Evolutionary conservation across 495 filamentous ascomycete species (phyloP), one percentile per base, ranked within the genome.

Genomic region (Hypomontagnella submonticulosa): DNA sequence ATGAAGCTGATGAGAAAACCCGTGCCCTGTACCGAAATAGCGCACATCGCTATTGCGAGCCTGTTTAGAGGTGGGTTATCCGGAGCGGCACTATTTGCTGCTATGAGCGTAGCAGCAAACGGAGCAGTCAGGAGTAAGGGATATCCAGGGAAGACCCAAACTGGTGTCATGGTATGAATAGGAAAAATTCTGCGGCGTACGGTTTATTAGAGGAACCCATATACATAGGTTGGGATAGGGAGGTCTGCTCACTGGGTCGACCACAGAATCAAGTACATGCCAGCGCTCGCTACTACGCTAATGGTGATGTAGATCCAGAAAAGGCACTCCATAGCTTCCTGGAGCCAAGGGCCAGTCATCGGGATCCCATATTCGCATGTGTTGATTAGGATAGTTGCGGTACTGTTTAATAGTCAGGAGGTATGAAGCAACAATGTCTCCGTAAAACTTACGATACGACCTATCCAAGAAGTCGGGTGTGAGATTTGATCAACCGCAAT

Each of bases 81-180:
- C 63, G 57, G 62, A 5, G 71, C 48, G 53, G 51, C 46, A 16
- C 57, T 46, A 11, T 81, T 73, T 32, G 83, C 79, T 12, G 76
- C 71, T 71, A 88, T 84, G 11, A 96, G 79, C 42, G 88, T 84
- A 8, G 83, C 83, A 44, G 90, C 91, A 72, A 90, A 86, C 0
- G 92, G 91, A 6, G 90, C 92, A 4, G 89, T 84, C 0, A 96
- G 85, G 4, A 96, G 84, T 56, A 96, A 84, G 0, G 92, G 92
- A 64, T 96, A 96, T 0, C 90, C 92, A 0, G 92, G 92, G 61
- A 96, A 96, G 33, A 96, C 92, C 92, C 92, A 96, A 44, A 94
- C 87, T 0, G 92, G 92, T 0, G 92, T 96, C 92, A 96, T 96
- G 33, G 88, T 87, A 15, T 88, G 86, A 33, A 96, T 91, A 1